These are phyloP conservation scores for Tolypocladium album DNA, from an alignment of 2,329 filamentous ascomycete species.

Conservation along the genomic window DNA sequence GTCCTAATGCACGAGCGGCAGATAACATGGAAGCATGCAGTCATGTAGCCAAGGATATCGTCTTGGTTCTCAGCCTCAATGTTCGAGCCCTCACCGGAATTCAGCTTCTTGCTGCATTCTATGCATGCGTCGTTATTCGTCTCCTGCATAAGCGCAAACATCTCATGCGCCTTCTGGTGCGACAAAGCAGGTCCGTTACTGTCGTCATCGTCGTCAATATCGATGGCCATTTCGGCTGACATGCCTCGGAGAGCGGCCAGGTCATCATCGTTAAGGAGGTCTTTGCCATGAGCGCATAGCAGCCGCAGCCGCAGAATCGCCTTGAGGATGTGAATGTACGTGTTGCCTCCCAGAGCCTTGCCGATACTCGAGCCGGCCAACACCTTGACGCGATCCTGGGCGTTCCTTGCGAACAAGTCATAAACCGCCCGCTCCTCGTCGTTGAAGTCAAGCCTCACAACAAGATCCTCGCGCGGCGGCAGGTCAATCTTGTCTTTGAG, in stretches of 20 bases:
- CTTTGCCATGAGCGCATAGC: slow-evolving; percentile 88
- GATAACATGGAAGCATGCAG: slow-evolving; percentile 77
- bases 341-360: slow-evolving; percentile 65
- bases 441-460: slow-evolving; percentile 66
- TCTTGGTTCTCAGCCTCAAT: slow-evolving; percentile 49
- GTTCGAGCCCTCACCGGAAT: slow-evolving; percentile 41
- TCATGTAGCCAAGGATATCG: slow-evolving; percentile 66
- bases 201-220: slow-evolving; percentile 71
- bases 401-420: slow-evolving; percentile 73
- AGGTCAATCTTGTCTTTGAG: slow-evolving; percentile 87
- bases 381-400: slow-evolving; percentile 67
- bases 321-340: slow-evolving; percentile 89
- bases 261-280: slow-evolving; percentile 77
- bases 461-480: slow-evolving; percentile 60
- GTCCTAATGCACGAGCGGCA: slow-evolving; percentile 62
- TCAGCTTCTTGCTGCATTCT: slow-evolving; percentile 56
- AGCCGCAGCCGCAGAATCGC: slow-evolving; percentile 82
- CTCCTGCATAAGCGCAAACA: slow-evolving; percentile 75
- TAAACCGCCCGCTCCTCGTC: slow-evolving; percentile 68
- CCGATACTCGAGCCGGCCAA: slow-evolving; percentile 49
- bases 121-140: slow-evolving; percentile 67
- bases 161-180: slow-evolving; percentile 70
- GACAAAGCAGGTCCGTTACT: slow-evolving; percentile 46
- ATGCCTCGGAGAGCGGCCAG: slow-evolving; percentile 69
- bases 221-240: slow-evolving; percentile 77